phyloP scores from a whole-genome alignment of 2,329 filamentous ascomycete species.

The Thielaviopsis punctulata region DNA sequence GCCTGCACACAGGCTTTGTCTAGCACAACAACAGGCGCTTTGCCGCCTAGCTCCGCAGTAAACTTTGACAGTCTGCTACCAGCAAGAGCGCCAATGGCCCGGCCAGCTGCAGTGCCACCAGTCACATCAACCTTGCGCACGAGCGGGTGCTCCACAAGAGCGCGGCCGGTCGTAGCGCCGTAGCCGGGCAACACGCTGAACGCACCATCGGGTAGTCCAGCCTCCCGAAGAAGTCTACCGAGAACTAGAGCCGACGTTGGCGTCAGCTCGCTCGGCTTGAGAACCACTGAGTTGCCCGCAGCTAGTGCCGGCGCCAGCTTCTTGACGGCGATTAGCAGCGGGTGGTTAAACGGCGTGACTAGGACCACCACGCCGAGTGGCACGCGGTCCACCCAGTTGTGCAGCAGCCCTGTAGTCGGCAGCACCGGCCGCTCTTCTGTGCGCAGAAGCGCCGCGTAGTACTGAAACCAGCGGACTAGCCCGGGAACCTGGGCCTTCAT shows the following conservation, averaged over 20 bases:
- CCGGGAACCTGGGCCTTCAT: conserved; percentile 22
- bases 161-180: conserved; percentile 48
- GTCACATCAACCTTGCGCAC: conserved; percentile 65
- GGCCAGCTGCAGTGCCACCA: conserved; percentile 52
- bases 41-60: conserved; percentile 49
- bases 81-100: conserved; percentile 53
- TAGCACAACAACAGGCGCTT: conserved; percentile 48
- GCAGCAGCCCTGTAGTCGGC: conserved; percentile 27
- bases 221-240: conserved; percentile 44
- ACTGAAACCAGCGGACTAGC: conserved; percentile 22
- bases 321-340: conserved; percentile 26
- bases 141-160: conserved; percentile 47
- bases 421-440: conserved; percentile 27
- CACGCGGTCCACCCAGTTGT: conserved; percentile 35
- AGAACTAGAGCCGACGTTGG: conserved; percentile 24
- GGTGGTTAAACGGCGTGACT: conserved; percentile 42
- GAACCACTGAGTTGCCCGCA: conserved; percentile 31
- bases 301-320: conserved; percentile 34
- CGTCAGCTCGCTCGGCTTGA: conserved; percentile 38
- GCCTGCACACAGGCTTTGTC: conserved; percentile 46
- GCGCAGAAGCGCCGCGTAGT: conserved; percentile 25
- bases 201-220: conserved; percentile 59
- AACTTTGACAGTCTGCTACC: conserved; percentile 45
- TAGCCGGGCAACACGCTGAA: conserved; percentile 58
- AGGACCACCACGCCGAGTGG: conserved; percentile 31